Percentiles rank a stretch among this genome's conserved stretches.
Evolutionary conservation across 805 yeast species (phyloP).

Genomic region (Sugiyamaella boreocaroliniensis): DNA sequence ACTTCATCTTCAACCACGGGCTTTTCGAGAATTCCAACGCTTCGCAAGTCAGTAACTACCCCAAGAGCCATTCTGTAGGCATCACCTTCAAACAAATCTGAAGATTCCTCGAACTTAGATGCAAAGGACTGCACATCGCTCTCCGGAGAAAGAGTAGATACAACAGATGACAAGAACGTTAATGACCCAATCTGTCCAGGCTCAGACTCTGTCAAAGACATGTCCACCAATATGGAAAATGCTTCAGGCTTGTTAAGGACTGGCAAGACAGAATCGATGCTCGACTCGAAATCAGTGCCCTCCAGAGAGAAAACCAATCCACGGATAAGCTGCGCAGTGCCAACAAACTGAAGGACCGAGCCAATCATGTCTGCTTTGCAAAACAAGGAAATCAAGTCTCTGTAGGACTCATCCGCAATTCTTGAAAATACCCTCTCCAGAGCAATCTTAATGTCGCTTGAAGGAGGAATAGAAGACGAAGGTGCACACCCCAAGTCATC

Average conservation of each 20-base stretch:
- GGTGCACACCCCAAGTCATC: slow-evolving; percentile 9
- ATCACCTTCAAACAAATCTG: not conserved
- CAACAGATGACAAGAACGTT: not conserved
- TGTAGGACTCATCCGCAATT: not conserved
- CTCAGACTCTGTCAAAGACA: not conserved
- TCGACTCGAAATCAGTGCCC: not conserved
- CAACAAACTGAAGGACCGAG: slow-evolving; percentile 15
- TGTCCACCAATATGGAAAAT: not conserved
- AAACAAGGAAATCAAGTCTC: slow-evolving; percentile 9
- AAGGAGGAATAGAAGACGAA: slow-evolving; percentile 19
- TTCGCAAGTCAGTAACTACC: not conserved
- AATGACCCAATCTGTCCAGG: not conserved
- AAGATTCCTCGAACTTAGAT: not conserved
- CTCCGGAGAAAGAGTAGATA: not conserved
- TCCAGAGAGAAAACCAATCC: not conserved
- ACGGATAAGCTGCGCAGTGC: slow-evolving; percentile 11
- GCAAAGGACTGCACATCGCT: not conserved
- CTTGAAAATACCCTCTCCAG: slow-evolving; percentile 14
- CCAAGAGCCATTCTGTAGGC: not conserved
- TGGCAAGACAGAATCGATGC: not conserved
- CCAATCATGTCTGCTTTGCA: slow-evolving; percentile 16
- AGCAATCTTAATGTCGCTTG: slow-evolving; percentile 16
- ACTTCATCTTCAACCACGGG: not conserved
- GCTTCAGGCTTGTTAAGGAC: not conserved
- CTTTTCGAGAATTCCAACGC: not conserved